phyloP scores from a whole-genome alignment of 2,329 filamentous ascomycete genomes.

The Triangularia setosa region DNA sequence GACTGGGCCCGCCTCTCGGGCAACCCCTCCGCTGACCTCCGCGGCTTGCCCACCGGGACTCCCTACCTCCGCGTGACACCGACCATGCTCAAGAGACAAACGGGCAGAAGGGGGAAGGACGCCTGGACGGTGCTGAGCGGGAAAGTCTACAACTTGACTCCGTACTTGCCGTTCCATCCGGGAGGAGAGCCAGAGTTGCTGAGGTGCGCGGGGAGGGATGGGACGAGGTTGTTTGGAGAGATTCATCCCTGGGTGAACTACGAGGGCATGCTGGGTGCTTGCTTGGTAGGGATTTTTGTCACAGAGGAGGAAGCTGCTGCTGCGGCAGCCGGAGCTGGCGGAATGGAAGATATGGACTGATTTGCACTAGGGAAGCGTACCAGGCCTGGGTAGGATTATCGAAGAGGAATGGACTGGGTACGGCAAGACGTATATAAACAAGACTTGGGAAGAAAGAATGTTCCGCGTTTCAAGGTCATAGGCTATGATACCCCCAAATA shows the following conservation, averaged over 20 bases:
- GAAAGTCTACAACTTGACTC: slow-evolving; percentile 89
- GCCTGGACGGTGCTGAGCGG: slow-evolving; percentile 90
- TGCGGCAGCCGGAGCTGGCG: slow-evolving; percentile 26
- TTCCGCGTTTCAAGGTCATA: not conserved
- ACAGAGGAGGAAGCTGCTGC: slow-evolving; percentile 49
- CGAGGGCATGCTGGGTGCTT: slow-evolving; percentile 63
- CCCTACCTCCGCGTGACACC: slow-evolving; percentile 74
- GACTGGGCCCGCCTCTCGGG: slow-evolving; percentile 85
- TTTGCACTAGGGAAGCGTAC: too few relatives aligned
- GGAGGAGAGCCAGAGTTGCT: slow-evolving; percentile 75
- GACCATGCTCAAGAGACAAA: slow-evolving; percentile 70
- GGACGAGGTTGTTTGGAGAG: slow-evolving; percentile 60
- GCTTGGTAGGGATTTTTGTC: slow-evolving; percentile 60
- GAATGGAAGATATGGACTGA: slow-evolving; percentile 48
- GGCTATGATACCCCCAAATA: not conserved
- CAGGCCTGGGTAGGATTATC: too few relatives aligned
- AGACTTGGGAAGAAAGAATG: not conserved
- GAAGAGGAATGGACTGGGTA: not conserved
- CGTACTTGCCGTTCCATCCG: slow-evolving; percentile 87
- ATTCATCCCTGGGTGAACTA: slow-evolving; percentile 71
- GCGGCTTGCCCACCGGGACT: slow-evolving; percentile 51
- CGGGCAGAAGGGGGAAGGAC: slow-evolving; percentile 77
- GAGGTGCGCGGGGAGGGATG: slow-evolving; percentile 58
- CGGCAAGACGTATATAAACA: not conserved
- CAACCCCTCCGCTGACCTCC: slow-evolving; percentile 60